Conservation (phyloP, 257 asterid genomes). For the Echites panduratus region DNA sequence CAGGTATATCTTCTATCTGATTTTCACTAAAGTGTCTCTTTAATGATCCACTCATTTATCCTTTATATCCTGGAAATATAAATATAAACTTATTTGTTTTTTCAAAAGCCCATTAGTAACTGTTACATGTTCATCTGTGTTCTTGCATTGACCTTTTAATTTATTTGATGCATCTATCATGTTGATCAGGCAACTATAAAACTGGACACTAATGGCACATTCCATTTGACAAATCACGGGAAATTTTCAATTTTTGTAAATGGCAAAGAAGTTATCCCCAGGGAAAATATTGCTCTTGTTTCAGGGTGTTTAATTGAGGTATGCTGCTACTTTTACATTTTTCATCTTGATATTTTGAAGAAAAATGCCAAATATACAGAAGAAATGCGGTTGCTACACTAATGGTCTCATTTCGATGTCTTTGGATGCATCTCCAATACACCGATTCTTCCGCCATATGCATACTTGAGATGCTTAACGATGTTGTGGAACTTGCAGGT, state of each 20-base stretch:
- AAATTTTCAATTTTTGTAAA: slow-evolving; percentile 35
- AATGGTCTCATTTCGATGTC: background rate
- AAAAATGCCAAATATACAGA: too few species aligned
- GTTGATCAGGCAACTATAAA: slow-evolving; percentile 47
- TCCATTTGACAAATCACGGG: slow-evolving; percentile 56
- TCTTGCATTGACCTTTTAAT: too few species aligned
- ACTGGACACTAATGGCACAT: slow-evolving; percentile 44
- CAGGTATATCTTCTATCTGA: slow-evolving; percentile 42
- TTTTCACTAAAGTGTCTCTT: background rate
- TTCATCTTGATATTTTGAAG: background rate
- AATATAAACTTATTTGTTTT: background rate
- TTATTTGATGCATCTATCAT: too few species aligned
- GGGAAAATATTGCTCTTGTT: slow-evolving; percentile 29
- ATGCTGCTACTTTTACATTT: slow-evolving; percentile 8
- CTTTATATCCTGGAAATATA: background rate
- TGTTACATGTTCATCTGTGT: background rate
- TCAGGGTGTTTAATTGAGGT: slow-evolving; percentile 68
- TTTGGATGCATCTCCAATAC: background rate
- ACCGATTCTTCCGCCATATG: background rate
- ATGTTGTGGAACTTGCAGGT: slow-evolving; percentile 35
- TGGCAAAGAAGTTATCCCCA: slow-evolving; percentile 35
- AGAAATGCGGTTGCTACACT: background rate
- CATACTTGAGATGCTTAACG: background rate
- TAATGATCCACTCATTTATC: background rate
- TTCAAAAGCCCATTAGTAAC: too few species aligned